phyloP scores from a whole-genome alignment of 208 protist species.

The Wallacemonas collosoma region DNA sequence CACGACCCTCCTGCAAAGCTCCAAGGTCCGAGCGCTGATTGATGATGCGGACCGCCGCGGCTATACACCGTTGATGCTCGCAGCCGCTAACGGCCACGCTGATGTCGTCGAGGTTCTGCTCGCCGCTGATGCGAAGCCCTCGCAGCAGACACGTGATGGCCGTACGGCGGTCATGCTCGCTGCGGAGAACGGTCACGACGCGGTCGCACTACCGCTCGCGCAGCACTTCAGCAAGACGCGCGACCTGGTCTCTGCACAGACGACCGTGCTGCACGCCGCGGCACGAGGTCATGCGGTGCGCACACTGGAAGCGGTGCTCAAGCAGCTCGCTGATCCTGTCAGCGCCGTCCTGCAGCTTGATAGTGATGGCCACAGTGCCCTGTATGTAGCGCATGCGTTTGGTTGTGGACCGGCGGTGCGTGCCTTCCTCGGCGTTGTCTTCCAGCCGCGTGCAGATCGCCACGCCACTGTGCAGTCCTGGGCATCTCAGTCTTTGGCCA shows the following conservation, averaged over 20 bases:
- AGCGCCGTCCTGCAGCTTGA: constrained; percentile 44
- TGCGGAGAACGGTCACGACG: constrained; percentile 57
- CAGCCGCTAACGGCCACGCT: constrained; percentile 52
- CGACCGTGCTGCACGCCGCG: constrained; percentile 74
- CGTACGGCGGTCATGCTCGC: constrained; percentile 78
- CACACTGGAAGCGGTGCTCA: constrained; percentile 39
- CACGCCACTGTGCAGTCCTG: background rate
- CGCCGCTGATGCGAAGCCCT: constrained; percentile 50
- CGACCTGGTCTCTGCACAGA: constrained; percentile 47
- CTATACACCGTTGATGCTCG: constrained; percentile 77
- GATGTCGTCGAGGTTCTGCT: constrained; percentile 70
- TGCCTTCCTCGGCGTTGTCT: constrained; percentile 40
- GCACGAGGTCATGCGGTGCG: constrained; percentile 61
- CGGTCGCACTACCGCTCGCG: constrained; percentile 58
- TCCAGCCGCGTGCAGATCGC: constrained; percentile 17
- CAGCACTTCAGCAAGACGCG: constrained; percentile 52
- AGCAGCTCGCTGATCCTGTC: constrained; percentile 28
- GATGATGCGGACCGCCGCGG: constrained; percentile 43
- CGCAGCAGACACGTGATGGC: constrained; percentile 37
- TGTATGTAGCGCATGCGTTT: constrained; percentile 72
- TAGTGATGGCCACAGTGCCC: constrained; percentile 56
- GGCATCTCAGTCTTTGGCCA: constrained; percentile 5
- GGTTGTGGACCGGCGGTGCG: constrained; percentile 59
- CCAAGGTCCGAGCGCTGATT: constrained; percentile 36
- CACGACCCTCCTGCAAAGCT: constrained; percentile 41